Base-by-base conservation (phyloP, 331 rosid genomes). In the Rhamnella rubrinervis region DNA sequence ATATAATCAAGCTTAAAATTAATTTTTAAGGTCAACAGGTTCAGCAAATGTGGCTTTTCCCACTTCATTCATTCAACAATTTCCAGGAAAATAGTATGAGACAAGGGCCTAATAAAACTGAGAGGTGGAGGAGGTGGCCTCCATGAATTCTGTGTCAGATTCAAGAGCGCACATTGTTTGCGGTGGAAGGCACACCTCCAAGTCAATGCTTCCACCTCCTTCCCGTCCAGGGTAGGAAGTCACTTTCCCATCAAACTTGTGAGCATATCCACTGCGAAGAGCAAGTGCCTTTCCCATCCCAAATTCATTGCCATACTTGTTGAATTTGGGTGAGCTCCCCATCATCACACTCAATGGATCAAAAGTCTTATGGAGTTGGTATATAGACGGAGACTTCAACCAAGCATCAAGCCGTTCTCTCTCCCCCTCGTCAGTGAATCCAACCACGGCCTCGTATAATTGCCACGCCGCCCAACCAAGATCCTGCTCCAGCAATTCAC, bases 391-490 rank as follows among this genome's bases (percentile, higher is more conserved):
- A 4, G 80, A 79, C 21, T 78, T 11, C 15, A 80, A 8, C 98
- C 95, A 92, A 13, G 51, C 20, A 9, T 78, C 59, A 0, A 68
- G 1, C 0, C 0, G 1, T 1, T 55, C 57, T 2, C 20, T 56
- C 31, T 81, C 78, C 37, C 2, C 41, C 20, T 12, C 19, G 61
- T 66, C 70, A 0, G 66, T 26, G 68, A 71, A 84, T 61, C 61
- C 73, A 1, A 67, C 68, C 23, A 89, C 83, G 5, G 83, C 82
- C 56, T 80, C 9, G 56, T 89, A 77, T 46, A 87, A 6, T 72
- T 68, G 76, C 89, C 84, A 78, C 2, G 93, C 98, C 0, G 84
- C 90, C 98, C 98, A 92, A 12, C 96, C 95, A 1, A 89, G 73
- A 55, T 70, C 81, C 4, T 72, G 77, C n/a, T 71, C 73, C 1